Conservation (phyloP, 306 rosid genomes). For the Cucumis cinereus region DNA sequence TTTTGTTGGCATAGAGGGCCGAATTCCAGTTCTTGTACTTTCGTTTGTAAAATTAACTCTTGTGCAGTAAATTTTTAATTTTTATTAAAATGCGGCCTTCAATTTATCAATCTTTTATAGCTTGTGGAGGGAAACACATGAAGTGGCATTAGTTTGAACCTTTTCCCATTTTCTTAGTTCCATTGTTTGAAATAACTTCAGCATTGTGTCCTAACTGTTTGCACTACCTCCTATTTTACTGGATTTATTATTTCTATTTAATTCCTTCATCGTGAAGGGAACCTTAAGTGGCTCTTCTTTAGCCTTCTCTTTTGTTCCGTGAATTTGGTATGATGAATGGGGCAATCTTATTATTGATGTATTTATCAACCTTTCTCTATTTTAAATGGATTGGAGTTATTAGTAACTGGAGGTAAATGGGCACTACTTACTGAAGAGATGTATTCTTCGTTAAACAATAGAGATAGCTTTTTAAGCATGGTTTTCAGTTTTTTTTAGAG, state of each 20-base stretch:
- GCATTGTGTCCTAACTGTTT: neutral
- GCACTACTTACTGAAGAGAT: neutral
- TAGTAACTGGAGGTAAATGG: neutral
- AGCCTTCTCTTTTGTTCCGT: neutral
- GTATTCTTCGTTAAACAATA: neutral
- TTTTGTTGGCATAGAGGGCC: neutral
- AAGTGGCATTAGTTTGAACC: neutral
- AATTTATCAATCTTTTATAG: neutral
- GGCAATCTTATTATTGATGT: neutral
- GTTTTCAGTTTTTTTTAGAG: neutral
- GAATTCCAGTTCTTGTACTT: neutral
- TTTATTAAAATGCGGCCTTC: neutral
- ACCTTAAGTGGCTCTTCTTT: neutral
- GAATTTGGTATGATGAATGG: neutral
- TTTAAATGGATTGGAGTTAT: neutral
- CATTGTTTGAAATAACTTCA: neutral
- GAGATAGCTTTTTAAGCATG: neutral
- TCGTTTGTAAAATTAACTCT: neutral
- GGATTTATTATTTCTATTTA: neutral
- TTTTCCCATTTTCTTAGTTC: neutral
- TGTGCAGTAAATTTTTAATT: neutral
- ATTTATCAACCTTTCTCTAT: neutral
- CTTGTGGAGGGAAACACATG: neutral
- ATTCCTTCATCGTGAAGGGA: neutral
- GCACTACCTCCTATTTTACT: neutral